Percentiles rank a stretch among this genome's conserved stretches.
Conservation (phyloP, 2,329 filamentous ascomycete species). For the Ceratocystis ficicola region DNA sequence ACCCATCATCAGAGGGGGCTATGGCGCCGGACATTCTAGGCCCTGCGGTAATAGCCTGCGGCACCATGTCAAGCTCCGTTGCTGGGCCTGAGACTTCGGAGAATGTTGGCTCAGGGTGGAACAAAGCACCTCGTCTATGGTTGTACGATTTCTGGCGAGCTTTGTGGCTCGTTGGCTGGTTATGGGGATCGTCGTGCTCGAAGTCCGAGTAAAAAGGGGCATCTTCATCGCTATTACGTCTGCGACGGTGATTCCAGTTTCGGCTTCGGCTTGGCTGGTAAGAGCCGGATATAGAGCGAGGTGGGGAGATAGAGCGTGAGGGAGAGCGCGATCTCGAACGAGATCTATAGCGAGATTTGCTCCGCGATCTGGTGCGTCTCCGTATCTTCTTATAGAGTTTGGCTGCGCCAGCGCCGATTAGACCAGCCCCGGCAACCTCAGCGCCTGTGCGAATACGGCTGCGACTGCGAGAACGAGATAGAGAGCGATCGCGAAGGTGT, state of each 20-base stretch:
- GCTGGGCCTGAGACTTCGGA: constrained; percentile 17
- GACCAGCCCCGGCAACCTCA: constrained; percentile 48
- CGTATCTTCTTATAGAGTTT: constrained; percentile 48
- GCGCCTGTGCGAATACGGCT: constrained; percentile 36
- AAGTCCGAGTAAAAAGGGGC: background rate
- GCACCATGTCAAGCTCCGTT: constrained; percentile 7
- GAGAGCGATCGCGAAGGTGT: constrained; percentile 39
- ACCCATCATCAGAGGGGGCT: constrained; percentile 9
- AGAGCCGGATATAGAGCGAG: background rate
- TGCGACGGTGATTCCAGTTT: background rate
- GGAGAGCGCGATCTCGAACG: constrained; percentile 25
- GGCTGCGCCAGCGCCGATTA: constrained; percentile 48
- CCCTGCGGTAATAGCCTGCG: background rate
- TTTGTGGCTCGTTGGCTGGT: background rate
- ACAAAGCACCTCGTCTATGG: background rate
- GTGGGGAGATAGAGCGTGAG: constrained; percentile 24
- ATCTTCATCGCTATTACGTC: background rate
- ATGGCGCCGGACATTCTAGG: constrained; percentile 8
- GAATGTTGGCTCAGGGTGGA: constrained; percentile 12
- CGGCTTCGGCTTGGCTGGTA: background rate
- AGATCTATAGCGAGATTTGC: constrained; percentile 37
- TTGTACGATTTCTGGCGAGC: background rate
- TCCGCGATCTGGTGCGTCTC: constrained; percentile 36
- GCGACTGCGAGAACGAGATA: constrained; percentile 29
- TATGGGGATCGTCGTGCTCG: background rate